phyloP scores from a whole-genome alignment of 73 alveolate species.

The Effrenium voratum region DNA sequence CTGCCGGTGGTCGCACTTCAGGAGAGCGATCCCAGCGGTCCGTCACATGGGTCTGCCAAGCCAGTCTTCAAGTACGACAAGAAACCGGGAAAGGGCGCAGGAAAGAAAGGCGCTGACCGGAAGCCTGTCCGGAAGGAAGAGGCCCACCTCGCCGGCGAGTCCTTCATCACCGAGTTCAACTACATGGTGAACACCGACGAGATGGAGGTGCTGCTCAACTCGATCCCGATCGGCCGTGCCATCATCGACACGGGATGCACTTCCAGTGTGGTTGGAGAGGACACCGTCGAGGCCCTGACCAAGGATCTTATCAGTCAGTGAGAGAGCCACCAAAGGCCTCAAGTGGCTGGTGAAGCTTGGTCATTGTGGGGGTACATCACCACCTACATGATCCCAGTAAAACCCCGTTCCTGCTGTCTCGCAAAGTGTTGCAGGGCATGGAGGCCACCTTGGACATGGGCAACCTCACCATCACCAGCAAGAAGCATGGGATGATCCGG shows the following conservation, averaged over 20 bases:
- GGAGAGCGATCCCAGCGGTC: neutral
- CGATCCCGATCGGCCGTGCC: neutral
- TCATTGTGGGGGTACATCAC: too few species aligned
- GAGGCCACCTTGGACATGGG: neutral
- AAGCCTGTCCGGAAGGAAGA: neutral
- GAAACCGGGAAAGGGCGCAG: neutral
- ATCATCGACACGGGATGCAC: constrained; percentile 22
- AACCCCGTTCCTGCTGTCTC: neutral
- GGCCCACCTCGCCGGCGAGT: neutral
- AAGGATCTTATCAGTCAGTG: too few species aligned
- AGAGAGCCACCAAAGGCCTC: neutral
- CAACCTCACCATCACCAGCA: too few species aligned
- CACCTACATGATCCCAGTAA: too few species aligned
- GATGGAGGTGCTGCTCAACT: neutral
- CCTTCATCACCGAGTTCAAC: neutral
- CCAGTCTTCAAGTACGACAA: neutral
- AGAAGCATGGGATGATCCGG: too few species aligned
- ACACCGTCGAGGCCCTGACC: neutral
- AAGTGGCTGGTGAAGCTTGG: neutral
- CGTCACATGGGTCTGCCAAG: neutral
- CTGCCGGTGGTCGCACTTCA: neutral
- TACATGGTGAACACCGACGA: neutral
- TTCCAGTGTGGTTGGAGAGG: neutral
- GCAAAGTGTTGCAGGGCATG: neutral
- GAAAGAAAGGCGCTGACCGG: neutral